Conservation (phyloP, 2,329 filamentous ascomycete genomes). For the Septoria petroselini region DNA sequence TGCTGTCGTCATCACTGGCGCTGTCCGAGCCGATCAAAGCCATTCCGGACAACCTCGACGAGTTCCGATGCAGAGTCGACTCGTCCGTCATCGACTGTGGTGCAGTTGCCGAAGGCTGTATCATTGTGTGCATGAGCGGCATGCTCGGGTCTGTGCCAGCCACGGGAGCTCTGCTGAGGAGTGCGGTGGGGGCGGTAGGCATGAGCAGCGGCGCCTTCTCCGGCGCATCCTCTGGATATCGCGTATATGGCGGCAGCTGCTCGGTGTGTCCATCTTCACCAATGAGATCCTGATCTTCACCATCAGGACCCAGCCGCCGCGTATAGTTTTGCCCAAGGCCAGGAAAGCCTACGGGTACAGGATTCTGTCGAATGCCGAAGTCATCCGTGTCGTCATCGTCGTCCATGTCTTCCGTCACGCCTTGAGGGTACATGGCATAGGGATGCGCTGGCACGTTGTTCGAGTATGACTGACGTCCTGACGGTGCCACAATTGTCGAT, state of each 20-base stretch:
- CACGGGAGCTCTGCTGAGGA: conserved; percentile 37
- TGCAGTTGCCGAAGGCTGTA: conserved; percentile 32
- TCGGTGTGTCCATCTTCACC: conserved; percentile 86
- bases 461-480: conserved; percentile 51
- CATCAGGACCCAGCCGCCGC: conserved; percentile 70
- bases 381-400: conserved; percentile 35
- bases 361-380: conserved; percentile 37
- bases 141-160: conserved; percentile 36
- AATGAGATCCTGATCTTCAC: conserved; percentile 84
- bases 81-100: conserved; percentile 39
- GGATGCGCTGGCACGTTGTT: conserved; percentile 67
- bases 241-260: conserved; percentile 84
- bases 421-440: conserved; percentile 83
- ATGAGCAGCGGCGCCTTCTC: conserved; percentile 53
- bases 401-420: conserved; percentile 61
- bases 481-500: conserved; percentile 60
- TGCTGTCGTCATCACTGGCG: conserved; percentile 9
- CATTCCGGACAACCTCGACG: conserved; percentile 9
- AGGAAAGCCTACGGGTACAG: conserved; percentile 70
- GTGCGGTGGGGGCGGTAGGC: conserved; percentile 32
- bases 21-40: conserved; percentile 11
- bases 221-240: conserved; percentile 71
- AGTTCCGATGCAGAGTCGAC: conserved; percentile 25
- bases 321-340: conserved; percentile 64
- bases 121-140: conserved; percentile 36